Base-by-base conservation (phyloP, 2,329 filamentous ascomycete species). In the Neofusicoccum laricinum region DNA sequence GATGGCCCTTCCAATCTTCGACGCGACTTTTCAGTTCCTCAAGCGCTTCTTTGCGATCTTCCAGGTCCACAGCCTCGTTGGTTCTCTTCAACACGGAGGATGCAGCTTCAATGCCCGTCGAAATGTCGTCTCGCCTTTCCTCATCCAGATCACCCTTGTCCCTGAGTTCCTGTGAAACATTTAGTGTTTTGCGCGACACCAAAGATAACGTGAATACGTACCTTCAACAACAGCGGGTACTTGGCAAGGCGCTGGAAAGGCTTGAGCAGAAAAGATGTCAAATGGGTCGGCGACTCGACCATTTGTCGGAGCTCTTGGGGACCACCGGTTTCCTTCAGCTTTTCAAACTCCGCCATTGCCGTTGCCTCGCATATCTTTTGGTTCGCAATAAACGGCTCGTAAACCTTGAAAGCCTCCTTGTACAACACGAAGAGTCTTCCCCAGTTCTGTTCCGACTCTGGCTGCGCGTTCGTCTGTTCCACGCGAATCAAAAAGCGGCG, bases 381-480 rank as follows among this genome's bases (percentile, higher is more conserved):
- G 73, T 99, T 99, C 38, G 95, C 92, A 70, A 98, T 98, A 72
- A 98, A 99, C 1, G 93, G 93, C 72, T 97, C 92, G 75, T 99
- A 99, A 66, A 97, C 93, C 67, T 90, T 88, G 76, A 99, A 97
- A 0, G 88, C 87, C 65, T 95, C 91, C 74, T 95, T 92, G 73
- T 94, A 93, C 14, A 88, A 83, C 14, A 90, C 85, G 73, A 98
- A 98, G 0, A 96, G 86, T n/a, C 88, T 84, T n/a, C 95, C 95
- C 95, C 95, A 99, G 75, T 94, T 90, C 76, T 99, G 95, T 66
- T 86, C 83, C 3, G 85, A 80, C 66, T 89, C 84, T 0, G 91
- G 85, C 78, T 92, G 86, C 3, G 91, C 93, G 72, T 98, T 97
- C 41, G 93, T 96, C 32, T 96, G 96, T 79, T 99, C 95, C 67